phyloP scores from a whole-genome alignment of 192 early-diverging fungal genomes.

The Ramicandelaber brevisporus region DNA sequence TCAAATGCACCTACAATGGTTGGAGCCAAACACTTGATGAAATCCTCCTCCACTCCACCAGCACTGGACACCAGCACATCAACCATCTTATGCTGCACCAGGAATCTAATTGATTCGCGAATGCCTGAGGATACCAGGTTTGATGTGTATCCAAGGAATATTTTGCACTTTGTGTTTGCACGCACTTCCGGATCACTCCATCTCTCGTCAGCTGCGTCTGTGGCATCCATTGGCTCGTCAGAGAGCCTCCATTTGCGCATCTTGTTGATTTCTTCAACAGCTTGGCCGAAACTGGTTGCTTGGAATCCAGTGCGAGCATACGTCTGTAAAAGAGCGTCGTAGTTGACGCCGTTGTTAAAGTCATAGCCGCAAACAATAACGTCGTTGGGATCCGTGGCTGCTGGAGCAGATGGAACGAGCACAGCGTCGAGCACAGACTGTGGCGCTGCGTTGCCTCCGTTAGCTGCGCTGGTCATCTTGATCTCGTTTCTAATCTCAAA shows the following conservation, averaged over 20 bases:
- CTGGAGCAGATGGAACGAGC: constrained; percentile 30
- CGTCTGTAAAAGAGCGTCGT: constrained; percentile 35
- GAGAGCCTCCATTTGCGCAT: constrained; percentile 78
- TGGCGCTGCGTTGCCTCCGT: too few relatives aligned
- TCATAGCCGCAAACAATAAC: constrained; percentile 61
- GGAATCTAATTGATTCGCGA: constrained; percentile 69
- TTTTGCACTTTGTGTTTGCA: constrained; percentile 62
- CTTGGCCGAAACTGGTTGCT: constrained; percentile 64
- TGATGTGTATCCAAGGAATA: constrained; percentile 94
- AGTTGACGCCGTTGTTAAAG: constrained; percentile 69
- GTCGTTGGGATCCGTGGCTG: constrained; percentile 35
- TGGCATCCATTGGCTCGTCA: constrained; percentile 43
- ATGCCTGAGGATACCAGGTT: constrained; percentile 90
- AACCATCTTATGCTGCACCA: constrained; percentile 74
- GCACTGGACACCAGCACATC: constrained; percentile 79
- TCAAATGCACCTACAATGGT: constrained; percentile 70
- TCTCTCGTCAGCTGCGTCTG: constrained; percentile 26
- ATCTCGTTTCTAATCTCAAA: too few relatives aligned
- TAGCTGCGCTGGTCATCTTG: too few relatives aligned
- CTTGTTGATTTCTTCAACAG: constrained; percentile 71
- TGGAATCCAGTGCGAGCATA: constrained; percentile 80
- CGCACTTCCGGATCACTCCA: constrained; percentile 30
- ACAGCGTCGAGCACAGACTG: constrained; percentile 20
- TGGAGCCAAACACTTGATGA: constrained; percentile 84
- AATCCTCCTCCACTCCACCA: constrained; percentile 92